Conservation (phyloP, 148 eudicot species). For the Fagopyrum homotropicum region DNA sequence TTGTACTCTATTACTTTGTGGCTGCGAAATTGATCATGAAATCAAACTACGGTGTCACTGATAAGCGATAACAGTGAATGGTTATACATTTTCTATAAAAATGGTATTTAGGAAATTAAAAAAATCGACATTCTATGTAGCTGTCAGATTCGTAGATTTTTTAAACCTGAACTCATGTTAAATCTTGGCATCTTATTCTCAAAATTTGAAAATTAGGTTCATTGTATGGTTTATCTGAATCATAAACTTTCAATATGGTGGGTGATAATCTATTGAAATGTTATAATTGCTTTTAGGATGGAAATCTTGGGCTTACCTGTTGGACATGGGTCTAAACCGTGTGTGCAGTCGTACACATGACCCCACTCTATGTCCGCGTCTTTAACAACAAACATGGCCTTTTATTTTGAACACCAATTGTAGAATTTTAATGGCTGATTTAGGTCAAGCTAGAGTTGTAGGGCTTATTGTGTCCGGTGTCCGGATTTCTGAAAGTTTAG, state of each 20-base stretch:
- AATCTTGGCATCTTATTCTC: too few relatives aligned
- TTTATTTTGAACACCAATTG: background rate
- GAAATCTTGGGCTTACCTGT: too few relatives aligned
- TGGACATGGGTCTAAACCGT: too few relatives aligned
- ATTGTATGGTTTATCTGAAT: background rate
- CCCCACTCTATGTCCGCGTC: too few relatives aligned
- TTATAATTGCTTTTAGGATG: too few relatives aligned
- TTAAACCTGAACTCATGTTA: background rate
- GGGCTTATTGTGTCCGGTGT: background rate
- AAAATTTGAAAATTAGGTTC: too few relatives aligned
- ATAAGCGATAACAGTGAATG: too few relatives aligned
- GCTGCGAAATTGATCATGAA: background rate
- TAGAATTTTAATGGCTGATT: too few relatives aligned
- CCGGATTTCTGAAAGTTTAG: background rate
- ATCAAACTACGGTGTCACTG: background rate
- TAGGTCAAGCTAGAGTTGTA: background rate
- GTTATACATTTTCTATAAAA: background rate
- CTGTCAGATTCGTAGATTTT: background rate
- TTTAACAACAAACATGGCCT: background rate
- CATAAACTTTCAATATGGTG: background rate
- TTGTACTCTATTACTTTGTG: background rate
- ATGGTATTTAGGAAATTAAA: background rate
- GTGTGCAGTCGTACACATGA: too few relatives aligned
- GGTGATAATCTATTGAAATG: background rate
- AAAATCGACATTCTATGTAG: background rate